Base-by-base conservation (phyloP, 768 basidiomycete genomes). In the Daedaleopsis nitida region DNA sequence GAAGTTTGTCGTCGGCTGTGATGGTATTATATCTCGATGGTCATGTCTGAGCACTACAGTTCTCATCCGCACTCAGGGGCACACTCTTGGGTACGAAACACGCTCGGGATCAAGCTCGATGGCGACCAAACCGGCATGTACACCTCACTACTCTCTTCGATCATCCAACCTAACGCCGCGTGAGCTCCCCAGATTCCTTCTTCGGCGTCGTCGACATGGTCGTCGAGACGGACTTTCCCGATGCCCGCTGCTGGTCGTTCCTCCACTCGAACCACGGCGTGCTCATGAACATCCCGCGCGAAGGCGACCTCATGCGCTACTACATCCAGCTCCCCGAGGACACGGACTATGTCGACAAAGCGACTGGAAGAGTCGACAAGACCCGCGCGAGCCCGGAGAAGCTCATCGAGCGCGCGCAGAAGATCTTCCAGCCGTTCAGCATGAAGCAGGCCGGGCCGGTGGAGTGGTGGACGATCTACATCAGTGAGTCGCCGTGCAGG, bases 71-170 rank as follows among this genome's bases (percentile, higher is more conserved):
- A 52, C 27, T 12, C 39, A 89, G 88, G 89, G 8, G 91, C 91
- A 0, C 91, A 92, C 74, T 92, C 89, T 11, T 92, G 91, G 89
- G 89, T 93, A 21, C 83, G 92, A 38, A 91, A 89, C 60, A 58
- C 73, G 0, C 76, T 91, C 10, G 78, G 79, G 6, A 86, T 93
- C 57, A 68, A 76, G 3, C 89, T 93, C 89, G 85, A 91, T 59
- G 92, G 92, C 9, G 89, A 92, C 70, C 86, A 90, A 62, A 80
- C 78, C 2, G 77, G 80, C 75, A 23, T 23, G 69, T 14, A 9
- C 9, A 23, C 24, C 21, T 3, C 23, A 24, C 5, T 9, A 12
- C 10, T 23, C 21, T 34, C 3, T 16, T 24, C 43, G 24, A 23
- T 19, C 23, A 4, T 7, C 16, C 17, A 50, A 35, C 32, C 17